A percentile compares a stretch with the other conserved stretches of the same genome.
Evolutionary conservation across 2,329 filamentous ascomycete genomes (phyloP).

Genomic region (Corynespora cassiicola): DNA sequence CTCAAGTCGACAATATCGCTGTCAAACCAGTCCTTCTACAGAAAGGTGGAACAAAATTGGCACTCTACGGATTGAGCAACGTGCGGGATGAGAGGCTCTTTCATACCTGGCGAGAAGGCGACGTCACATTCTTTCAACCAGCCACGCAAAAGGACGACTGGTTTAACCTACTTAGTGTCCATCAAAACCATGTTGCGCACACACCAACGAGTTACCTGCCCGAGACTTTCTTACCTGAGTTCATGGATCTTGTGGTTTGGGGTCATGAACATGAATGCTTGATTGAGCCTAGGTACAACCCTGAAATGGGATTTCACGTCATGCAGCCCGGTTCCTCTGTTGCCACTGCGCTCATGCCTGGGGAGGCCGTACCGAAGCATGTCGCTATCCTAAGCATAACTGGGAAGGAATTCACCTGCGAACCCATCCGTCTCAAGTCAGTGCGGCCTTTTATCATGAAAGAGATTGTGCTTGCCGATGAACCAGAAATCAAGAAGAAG

Average conservation of each 20-base stretch:
- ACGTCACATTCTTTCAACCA: constrained; percentile 92
- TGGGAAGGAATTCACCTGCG: constrained; percentile 79
- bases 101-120: constrained; percentile 88
- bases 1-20: constrained; percentile 91
- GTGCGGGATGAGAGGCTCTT: constrained; percentile 95
- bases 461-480: constrained; percentile 79
- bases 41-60: constrained; percentile 91
- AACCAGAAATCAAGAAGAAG: constrained; percentile 77
- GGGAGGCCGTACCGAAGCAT: constrained; percentile 90
- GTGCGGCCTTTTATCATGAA: constrained; percentile 90
- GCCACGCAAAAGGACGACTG: constrained; percentile 82
- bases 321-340: constrained; percentile 98
- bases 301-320: constrained; percentile 89
- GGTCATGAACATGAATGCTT: constrained; percentile 97
- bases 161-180: constrained; percentile 95
- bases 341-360: constrained; percentile 87
- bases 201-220: constrained; percentile 93
- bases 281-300: constrained; percentile 82
- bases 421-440: constrained; percentile 83
- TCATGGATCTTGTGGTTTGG: constrained; percentile 92
- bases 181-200: constrained; percentile 94
- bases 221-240: constrained; percentile 89
- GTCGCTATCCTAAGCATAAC: constrained; percentile 85
- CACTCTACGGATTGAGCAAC: constrained; percentile 93
- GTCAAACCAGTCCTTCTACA: constrained; percentile 91